Evolutionary conservation across 805 yeast genomes (phyloP).

Genomic region (Vanderwaltozyma polyspora): DNA sequence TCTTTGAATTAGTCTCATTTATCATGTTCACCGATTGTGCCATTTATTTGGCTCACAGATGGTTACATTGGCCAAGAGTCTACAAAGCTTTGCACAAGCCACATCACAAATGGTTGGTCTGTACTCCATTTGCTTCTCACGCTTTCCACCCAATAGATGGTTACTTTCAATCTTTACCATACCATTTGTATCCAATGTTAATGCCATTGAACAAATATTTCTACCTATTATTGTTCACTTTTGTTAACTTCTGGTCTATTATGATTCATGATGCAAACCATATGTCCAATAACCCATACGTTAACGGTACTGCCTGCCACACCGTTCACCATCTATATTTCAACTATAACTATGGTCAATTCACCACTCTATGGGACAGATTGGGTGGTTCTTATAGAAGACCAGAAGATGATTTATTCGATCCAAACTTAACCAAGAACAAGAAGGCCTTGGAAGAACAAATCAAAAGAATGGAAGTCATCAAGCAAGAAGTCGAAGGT

Average conservation of each 20-base stretch:
- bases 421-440: constrained; percentile 45
- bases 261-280: constrained; percentile 98
- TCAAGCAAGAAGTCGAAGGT: constrained; percentile 74
- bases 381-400: constrained; percentile 85
- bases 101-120: constrained; percentile 97
- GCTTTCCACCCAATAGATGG: constrained; percentile 99
- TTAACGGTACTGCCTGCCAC: constrained; percentile 98
- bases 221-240: constrained; percentile 71
- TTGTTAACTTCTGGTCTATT: constrained; percentile 96
- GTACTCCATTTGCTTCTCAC: constrained; percentile 96
- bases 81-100: constrained; percentile 89
- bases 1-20: constrained; percentile 63
- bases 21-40: constrained; percentile 90
- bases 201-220: constrained; percentile 87
- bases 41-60: constrained; percentile 82
- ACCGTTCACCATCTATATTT: constrained; percentile 93
- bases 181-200: constrained; percentile 81
- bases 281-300: constrained; percentile 81
- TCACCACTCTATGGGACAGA: constrained; percentile 97
- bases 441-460: constrained; percentile 60
- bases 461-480: constrained; percentile 60
- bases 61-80: constrained; percentile 84
- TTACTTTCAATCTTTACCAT: constrained; percentile 83
- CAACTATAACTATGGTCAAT: constrained; percentile 97
- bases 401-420: constrained; percentile 82